These are phyloP conservation scores for Trypanosoma lewisi DNA, from an alignment of 208 protist genomes.

Conservation along the genomic window DNA sequence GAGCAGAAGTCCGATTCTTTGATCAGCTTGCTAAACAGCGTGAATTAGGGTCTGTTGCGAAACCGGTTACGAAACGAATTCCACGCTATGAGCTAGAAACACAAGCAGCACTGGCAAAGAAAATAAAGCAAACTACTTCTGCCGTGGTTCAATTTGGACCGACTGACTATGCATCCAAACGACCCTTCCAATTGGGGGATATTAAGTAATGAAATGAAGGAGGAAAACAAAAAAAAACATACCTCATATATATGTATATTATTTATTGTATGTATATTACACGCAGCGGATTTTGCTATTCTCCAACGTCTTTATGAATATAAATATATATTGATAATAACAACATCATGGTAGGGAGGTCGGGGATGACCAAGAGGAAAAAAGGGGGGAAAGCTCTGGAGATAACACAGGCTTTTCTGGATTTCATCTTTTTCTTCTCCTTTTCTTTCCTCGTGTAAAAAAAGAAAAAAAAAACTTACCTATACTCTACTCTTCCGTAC, in stretches of 20 bases:
- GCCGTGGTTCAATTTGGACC: conserved; percentile 17
- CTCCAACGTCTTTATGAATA: too few species aligned
- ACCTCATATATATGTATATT: too few species aligned
- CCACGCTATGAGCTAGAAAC: conserved; percentile 17
- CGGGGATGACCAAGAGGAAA: too few species aligned
- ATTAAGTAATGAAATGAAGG: too few species aligned
- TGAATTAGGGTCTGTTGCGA: neutral
- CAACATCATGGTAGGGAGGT: too few species aligned
- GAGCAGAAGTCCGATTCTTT: conserved; percentile 81
- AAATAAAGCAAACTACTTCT: conserved; percentile 7
- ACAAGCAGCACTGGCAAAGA: conserved; percentile 15
- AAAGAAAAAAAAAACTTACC: too few species aligned
- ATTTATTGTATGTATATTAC: too few species aligned
- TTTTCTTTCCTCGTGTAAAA: conserved; percentile 2
- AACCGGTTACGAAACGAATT: neutral
- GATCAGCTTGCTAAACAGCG: conserved; percentile 36
- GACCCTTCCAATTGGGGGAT: conserved; percentile 15
- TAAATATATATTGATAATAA: too few species aligned
- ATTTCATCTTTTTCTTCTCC: conserved; percentile 8
- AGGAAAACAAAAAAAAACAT: too few species aligned
- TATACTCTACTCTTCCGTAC: too few species aligned
- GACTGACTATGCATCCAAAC: conserved; percentile 24
- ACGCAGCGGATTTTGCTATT: too few species aligned
- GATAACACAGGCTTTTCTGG: neutral
- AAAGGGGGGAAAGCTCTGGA: neutral